Conservation (phyloP, 352 stramenopile species). For the Phytophthora lateralis region DNA sequence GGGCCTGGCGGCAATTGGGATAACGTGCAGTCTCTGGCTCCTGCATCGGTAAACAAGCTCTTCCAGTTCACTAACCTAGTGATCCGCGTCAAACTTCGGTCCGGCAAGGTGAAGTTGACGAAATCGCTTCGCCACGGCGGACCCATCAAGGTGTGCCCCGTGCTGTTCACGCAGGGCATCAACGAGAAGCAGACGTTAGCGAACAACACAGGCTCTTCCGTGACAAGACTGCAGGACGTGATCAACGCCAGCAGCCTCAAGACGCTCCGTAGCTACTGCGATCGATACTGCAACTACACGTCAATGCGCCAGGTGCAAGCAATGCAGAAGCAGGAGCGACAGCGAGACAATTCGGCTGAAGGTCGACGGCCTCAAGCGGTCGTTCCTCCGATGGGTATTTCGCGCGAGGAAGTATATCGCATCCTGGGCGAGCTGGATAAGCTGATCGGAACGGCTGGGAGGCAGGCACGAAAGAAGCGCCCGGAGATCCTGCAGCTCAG, state of each 20-base stretch:
- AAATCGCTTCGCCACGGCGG: constrained; percentile 57
- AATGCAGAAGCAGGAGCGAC: constrained; percentile 30
- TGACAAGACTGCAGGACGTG: constrained; percentile 79
- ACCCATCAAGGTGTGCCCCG: constrained; percentile 70
- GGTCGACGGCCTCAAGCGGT: constrained; percentile 7
- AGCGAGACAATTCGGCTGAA: constrained; percentile 16
- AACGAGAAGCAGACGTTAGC: constrained; percentile 94
- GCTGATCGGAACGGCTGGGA: constrained; percentile 63
- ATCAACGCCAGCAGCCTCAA: constrained; percentile 85
- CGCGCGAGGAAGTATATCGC: constrained; percentile 61
- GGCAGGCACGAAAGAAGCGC: constrained; percentile 81
- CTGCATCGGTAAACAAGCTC: constrained; percentile 52
- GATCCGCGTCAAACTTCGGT: constrained; percentile 84
- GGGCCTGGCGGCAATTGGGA: constrained; percentile 31
- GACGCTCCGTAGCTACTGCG: constrained; percentile 68
- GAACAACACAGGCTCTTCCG: constrained; percentile 86
- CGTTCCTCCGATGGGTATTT: constrained; percentile 20
- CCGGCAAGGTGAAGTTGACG: constrained; percentile 74
- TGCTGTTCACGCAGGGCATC: constrained; percentile 91
- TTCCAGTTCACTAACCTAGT: constrained; percentile 76
- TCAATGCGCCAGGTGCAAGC: constrained; percentile 46
- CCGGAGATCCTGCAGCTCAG: constrained; percentile 87
- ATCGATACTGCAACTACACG: constrained; percentile 80
- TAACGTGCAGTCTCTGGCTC: constrained; percentile 45
- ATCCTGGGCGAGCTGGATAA: constrained; percentile 71